These are phyloP conservation scores for Pyrus hybrid DNA, from an alignment of 331 rosid species.

Conservation along the genomic window DNA sequence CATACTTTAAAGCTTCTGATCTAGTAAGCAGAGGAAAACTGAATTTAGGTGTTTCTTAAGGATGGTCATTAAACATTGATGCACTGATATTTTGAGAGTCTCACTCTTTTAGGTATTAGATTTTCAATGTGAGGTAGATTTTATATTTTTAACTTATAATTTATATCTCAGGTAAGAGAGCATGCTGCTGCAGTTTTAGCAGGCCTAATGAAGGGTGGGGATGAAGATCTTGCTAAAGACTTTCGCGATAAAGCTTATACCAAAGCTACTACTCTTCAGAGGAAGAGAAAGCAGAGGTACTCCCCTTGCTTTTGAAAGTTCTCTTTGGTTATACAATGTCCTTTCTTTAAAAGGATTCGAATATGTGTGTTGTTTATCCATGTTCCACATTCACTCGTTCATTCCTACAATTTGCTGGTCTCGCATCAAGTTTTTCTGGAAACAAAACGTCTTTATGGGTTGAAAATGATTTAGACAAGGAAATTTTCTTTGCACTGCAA, in stretches of 20 bases:
- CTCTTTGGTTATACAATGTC: too few species aligned
- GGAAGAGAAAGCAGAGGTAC: slow-evolving; percentile 70
- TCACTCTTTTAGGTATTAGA: background rate
- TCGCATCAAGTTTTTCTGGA: background rate
- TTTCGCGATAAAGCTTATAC: slow-evolving; percentile 75
- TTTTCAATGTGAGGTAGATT: background rate
- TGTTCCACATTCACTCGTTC: too few species aligned
- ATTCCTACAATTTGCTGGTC: background rate
- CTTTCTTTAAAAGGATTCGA: too few species aligned
- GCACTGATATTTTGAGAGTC: background rate
- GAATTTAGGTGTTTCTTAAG: background rate
- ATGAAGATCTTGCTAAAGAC: slow-evolving; percentile 78
- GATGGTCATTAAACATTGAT: background rate
- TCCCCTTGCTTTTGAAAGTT: background rate
- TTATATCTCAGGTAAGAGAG: slow-evolving; percentile 67
- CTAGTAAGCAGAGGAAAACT: background rate
- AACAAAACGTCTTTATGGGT: background rate
- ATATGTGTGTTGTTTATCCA: too few species aligned
- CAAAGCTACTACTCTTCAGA: slow-evolving; percentile 51
- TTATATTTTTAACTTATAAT: background rate
- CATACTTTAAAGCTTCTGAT: background rate
- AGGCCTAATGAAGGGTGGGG: slow-evolving; percentile 97
- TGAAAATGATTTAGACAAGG: background rate
- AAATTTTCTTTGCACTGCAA: background rate
- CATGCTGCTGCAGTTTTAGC: slow-evolving; percentile 98